Percentiles rank a stretch among this genome's conserved stretches.
phyloP scores from a whole-genome alignment of 176 grass and related monocot species.

The Zizania latifolia region DNA sequence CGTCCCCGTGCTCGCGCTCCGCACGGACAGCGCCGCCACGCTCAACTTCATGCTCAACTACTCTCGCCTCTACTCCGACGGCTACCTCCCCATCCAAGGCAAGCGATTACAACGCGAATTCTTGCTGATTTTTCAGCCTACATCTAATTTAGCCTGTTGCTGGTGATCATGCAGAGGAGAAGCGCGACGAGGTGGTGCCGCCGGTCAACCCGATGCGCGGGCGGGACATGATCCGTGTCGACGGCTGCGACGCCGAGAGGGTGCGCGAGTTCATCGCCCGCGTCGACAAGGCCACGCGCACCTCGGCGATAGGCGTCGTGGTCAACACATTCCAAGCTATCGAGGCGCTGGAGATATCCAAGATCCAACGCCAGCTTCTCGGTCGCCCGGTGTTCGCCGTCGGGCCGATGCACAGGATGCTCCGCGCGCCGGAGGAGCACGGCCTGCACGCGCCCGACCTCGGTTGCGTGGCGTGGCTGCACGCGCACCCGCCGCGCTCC shows the following conservation, averaged over 20 bases:
- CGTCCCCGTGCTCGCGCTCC: neutral
- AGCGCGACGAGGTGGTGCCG: neutral
- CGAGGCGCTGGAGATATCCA: slow-evolving; percentile 18
- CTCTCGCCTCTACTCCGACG: neutral
- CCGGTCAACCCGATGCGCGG: neutral
- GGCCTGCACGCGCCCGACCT: neutral
- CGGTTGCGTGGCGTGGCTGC: slow-evolving; percentile 30
- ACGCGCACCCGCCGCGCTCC: neutral
- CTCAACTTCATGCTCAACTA: neutral
- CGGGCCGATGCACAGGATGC: slow-evolving; percentile 25
- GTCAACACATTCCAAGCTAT: slow-evolving; percentile 30
- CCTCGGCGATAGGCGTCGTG: neutral
- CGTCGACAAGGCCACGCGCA: neutral
- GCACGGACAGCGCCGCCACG: neutral
- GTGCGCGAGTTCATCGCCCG: neutral
- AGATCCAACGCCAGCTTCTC: neutral
- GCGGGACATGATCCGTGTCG: slow-evolving; percentile 5
- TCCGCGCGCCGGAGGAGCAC: neutral
- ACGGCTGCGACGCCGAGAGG: neutral
- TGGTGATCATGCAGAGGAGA: neutral
- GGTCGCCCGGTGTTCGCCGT: slow-evolving; percentile 15
- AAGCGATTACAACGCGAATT: neutral
- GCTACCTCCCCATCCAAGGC: neutral
- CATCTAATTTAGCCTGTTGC: neutral
- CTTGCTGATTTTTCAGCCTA: neutral